Conservation (phyloP, 176 grass and related monocot species). For the Themeda triandra region DNA sequence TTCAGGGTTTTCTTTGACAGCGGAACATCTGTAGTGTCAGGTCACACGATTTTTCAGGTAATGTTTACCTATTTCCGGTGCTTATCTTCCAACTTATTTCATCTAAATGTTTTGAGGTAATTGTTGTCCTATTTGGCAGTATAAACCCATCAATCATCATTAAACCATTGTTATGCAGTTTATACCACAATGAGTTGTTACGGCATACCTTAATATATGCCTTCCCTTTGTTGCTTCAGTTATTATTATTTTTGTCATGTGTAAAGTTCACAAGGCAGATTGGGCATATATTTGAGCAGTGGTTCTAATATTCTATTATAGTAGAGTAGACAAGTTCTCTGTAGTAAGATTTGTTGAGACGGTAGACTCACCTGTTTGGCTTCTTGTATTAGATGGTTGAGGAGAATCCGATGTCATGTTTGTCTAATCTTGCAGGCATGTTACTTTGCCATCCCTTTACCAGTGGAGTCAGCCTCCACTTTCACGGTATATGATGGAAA, state of each 20-base stretch:
- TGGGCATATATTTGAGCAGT: neutral
- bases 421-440: conserved; percentile 45
- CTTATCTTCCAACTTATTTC: neutral
- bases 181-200: no score
- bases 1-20: conserved; percentile 57
- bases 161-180: no score
- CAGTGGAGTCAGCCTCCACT: conserved; percentile 57
- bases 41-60: conserved; percentile 53
- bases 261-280: neutral
- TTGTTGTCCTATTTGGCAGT: neutral
- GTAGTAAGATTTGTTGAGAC: neutral
- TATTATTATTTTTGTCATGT: neutral
- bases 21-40: conserved; percentile 25
- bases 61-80: neutral
- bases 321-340: neutral
- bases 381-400: conserved; percentile 12
- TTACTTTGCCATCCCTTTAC: conserved; percentile 67
- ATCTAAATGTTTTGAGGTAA: neutral
- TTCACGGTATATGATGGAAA: conserved; percentile 32
- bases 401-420: conserved; percentile 15
- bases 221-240: no score
- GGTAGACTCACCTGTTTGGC: neutral
- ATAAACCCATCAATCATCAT: neutral
- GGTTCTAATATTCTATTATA: neutral
- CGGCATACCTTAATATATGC: no score